Conservation (phyloP, 1,284 basidiomycete genomes). For the Boletus mariae region DNA sequence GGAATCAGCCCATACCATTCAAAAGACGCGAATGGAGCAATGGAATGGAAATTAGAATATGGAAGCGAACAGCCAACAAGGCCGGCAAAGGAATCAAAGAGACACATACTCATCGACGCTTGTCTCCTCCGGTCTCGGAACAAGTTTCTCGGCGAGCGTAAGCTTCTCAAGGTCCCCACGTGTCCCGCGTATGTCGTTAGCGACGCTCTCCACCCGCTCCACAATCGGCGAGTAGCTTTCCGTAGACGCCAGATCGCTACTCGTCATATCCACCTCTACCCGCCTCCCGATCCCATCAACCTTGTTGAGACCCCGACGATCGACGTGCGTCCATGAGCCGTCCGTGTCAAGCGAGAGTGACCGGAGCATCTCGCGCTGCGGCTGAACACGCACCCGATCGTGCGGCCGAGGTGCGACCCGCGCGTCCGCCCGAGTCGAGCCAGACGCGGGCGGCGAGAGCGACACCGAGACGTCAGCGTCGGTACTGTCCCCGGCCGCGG, state of each 20-base stretch:
- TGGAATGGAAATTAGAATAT: background rate
- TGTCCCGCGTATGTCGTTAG: constrained; percentile 21
- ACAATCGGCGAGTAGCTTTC: constrained; percentile 52
- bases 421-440: background rate
- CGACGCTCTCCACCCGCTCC: constrained; percentile 41
- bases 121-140: constrained; percentile 58
- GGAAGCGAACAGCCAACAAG: background rate
- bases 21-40: background rate
- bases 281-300: constrained; percentile 6
- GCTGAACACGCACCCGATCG: background rate
- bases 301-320: constrained; percentile 26
- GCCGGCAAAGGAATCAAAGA: background rate
- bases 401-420: constrained; percentile 1
- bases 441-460: background rate
- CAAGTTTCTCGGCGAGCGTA: constrained; percentile 56
- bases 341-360: constrained; percentile 36
- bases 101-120: constrained; percentile 54
- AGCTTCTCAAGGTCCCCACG: constrained; percentile 28
- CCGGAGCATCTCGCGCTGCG: constrained; percentile 7
- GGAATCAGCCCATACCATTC: constrained; percentile 12
- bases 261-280: constrained; percentile 35
- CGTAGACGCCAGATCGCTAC: constrained; percentile 53
- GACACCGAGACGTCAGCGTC: constrained; percentile 15
- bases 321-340: constrained; percentile 50
- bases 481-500: constrained; percentile 14